A percentile compares a stretch with the other conserved stretches of the same genome.
phyloP scores from a whole-genome alignment of 2,329 filamentous ascomycete species.

The Colletotrichum sp. region DNA sequence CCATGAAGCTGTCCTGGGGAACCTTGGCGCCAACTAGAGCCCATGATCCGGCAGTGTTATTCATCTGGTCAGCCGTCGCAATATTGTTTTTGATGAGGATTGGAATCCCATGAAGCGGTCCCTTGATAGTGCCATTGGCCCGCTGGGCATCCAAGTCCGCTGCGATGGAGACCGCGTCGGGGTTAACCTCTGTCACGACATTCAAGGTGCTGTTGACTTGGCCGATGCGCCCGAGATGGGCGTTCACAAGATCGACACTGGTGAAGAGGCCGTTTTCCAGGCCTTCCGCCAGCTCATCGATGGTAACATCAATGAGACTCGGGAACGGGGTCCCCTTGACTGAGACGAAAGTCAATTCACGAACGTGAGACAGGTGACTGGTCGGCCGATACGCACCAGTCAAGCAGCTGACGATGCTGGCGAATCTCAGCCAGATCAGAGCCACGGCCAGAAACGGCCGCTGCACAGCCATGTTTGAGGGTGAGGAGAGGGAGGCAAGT shows the following conservation, averaged over 20 bases:
- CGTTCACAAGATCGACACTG: slow-evolving; percentile 38
- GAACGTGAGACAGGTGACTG: background rate
- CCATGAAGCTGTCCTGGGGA: slow-evolving; percentile 61
- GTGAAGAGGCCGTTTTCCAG: slow-evolving; percentile 37
- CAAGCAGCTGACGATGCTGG: background rate
- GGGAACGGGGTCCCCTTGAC: slow-evolving; percentile 29
- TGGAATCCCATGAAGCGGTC: slow-evolving; percentile 66
- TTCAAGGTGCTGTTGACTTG: slow-evolving; percentile 30
- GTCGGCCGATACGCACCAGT: background rate
- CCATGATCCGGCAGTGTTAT: slow-evolving; percentile 65
- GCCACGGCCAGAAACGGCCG: background rate
- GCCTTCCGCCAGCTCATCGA: slow-evolving; percentile 36
- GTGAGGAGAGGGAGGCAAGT: background rate
- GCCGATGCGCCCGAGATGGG: slow-evolving; percentile 29
- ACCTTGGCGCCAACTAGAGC: slow-evolving; percentile 61
- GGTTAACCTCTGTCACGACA: slow-evolving; percentile 39
- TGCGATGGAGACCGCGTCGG: slow-evolving; percentile 38
- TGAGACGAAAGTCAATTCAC: background rate
- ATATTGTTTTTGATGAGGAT: slow-evolving; percentile 72
- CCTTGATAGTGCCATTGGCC: slow-evolving; percentile 27
- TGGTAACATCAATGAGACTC: slow-evolving; percentile 34
- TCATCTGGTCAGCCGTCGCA: slow-evolving; percentile 64
- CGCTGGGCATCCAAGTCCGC: slow-evolving; percentile 34
- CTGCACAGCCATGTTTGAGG: background rate
- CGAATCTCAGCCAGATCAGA: slow-evolving; percentile 2